phyloP scores from a whole-genome alignment of 257 asterid genomes.

The Knoxia roxburghii region DNA sequence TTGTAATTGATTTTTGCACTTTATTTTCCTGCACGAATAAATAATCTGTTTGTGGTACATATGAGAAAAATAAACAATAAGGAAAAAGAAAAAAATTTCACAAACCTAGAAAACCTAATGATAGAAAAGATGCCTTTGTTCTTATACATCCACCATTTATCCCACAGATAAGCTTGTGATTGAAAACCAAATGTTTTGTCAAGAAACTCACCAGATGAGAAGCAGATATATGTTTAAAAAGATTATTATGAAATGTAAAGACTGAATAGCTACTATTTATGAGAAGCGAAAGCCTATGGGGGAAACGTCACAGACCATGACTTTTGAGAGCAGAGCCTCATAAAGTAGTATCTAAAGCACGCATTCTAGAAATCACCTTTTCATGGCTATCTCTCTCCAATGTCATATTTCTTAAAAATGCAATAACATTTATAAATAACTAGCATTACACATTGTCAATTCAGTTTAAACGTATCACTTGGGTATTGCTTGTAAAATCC shows the following conservation, averaged over 20 bases:
- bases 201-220: neutral
- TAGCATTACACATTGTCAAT: neutral
- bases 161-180: neutral
- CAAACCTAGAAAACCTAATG: neutral
- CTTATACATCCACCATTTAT: neutral
- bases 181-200: neutral
- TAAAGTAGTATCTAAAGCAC: neutral
- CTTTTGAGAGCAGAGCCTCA: neutral
- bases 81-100: neutral
- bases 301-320: neutral
- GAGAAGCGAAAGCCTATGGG: neutral
- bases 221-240: neutral
- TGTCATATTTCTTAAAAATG: neutral
- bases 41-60: neutral
- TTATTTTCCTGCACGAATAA: constrained; percentile 32
- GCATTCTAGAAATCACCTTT: neutral
- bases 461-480: neutral
- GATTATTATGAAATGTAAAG: neutral
- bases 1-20: neutral
- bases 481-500: neutral
- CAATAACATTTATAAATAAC: neutral
- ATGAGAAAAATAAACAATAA: neutral
- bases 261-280: no score
- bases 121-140: no score
- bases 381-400: neutral